Evolutionary conservation across 2,329 filamentous ascomycete genomes (phyloP).

Genomic region (Sporothrix protearum): DNA sequence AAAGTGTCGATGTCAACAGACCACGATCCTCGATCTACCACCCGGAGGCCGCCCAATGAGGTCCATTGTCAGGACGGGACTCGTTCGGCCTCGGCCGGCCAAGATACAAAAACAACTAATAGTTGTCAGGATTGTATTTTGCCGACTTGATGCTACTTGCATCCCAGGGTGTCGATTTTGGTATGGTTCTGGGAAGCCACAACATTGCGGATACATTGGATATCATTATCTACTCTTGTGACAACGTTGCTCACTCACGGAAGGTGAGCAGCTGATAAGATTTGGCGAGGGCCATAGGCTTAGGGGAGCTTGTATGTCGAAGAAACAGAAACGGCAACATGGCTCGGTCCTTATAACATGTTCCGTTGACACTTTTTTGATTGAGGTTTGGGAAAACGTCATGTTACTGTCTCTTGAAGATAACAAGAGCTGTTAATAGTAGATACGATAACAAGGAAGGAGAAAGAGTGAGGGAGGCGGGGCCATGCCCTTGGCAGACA

Average conservation of each 20-base stretch:
- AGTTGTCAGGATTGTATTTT: neutral
- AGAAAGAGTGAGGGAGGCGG: neutral
- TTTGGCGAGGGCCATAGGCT: neutral
- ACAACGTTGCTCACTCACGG: neutral
- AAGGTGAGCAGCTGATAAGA: neutral
- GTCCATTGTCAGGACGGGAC: neutral
- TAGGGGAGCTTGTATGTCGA: neutral
- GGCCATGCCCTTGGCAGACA: neutral
- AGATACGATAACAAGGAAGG: neutral
- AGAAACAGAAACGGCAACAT: neutral
- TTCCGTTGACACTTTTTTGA: neutral
- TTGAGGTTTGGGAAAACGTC: too few species aligned
- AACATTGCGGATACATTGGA: neutral
- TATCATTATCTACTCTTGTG: neutral
- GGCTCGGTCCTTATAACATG: too few species aligned
- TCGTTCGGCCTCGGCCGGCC: neutral
- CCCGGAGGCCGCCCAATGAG: neutral
- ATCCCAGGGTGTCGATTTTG: too few species aligned
- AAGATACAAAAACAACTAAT: neutral
- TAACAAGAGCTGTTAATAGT: neutral
- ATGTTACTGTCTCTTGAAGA: neutral
- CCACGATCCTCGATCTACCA: neutral
- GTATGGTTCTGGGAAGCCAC: neutral
- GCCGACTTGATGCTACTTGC: neutral
- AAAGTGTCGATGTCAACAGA: too few species aligned